Evolutionary conservation across 495 filamentous ascomycete species (phyloP), one percentile per base, ranked within the genome.

Genomic region (Lasiosphaeria miniovina): DNA sequence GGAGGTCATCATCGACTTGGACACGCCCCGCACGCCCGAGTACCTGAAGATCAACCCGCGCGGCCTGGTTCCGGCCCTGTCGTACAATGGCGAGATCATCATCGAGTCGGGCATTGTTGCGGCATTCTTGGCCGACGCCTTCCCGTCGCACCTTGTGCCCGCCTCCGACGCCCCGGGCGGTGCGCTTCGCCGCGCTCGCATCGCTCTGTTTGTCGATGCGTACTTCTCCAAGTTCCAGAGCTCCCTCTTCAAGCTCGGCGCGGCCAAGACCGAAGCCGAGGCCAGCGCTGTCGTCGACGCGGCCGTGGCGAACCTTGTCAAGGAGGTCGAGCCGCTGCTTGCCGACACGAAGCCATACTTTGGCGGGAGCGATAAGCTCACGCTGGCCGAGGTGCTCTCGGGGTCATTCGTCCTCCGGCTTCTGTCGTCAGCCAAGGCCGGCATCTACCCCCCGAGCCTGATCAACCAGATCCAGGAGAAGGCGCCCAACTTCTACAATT

Each of bases 21-120:
- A 71, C 62, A 80, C 65, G 4, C 91, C 91, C 0, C 86, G 91
- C 9, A 89, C 90, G 52, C 77, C 83, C n/a, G 92, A 90, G 81
- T 96, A 95, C 71, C 82, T 95, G 4, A 79, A 89, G 52, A 76
- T 96, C 69, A 96, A 96, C 75, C 91, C 90, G 67, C 85, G 90
- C 49, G 91, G 91, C 34, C 82, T 91, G 14, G 90, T 96, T 43
- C 91, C 91, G 33, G 75, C 82, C 1, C 65, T 96, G 31, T 83
- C 82, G 36, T 88, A 90, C 75, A 81, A 87, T 61, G 86, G 84
- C 65, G 71, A 83, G 45, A 87, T 93, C 71, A 82, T 96, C 72
- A 83, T 82, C 52, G 91, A 96, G 72, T 79, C 77, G 24, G 85
- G 71, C 52, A 85, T 95, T 55, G 83, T 96, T n/a, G 70, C 85